Conservation (phyloP, 805 yeast genomes). For the Yueomyces sp. region DNA sequence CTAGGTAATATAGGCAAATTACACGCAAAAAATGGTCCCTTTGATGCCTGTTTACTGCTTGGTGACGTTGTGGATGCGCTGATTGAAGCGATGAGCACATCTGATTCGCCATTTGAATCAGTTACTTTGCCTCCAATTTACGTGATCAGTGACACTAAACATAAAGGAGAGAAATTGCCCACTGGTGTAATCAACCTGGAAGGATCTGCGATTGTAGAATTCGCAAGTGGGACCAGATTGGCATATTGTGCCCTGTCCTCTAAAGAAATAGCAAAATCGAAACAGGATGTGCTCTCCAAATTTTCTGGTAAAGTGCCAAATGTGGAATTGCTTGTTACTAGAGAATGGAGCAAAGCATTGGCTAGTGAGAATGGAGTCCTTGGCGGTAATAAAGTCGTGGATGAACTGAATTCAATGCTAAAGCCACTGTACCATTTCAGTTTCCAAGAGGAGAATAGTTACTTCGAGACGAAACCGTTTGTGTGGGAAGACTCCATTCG, state of each 20-base stretch:
- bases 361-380: slow-evolving; percentile 32
- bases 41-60: slow-evolving; percentile 38
- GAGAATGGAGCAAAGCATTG: slow-evolving; percentile 46
- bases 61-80: slow-evolving; percentile 28
- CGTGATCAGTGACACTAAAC: background rate
- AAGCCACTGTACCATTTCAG: slow-evolving; percentile 61
- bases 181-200: slow-evolving; percentile 19
- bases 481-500: slow-evolving; percentile 34
- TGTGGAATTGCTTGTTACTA: slow-evolving; percentile 44
- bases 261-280: slow-evolving; percentile 2
- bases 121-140: background rate
- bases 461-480: slow-evolving; percentile 45
- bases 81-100: background rate
- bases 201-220: slow-evolving; percentile 26
- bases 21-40: slow-evolving; percentile 51
- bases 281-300: slow-evolving; percentile 18
- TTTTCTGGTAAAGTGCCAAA: slow-evolving; percentile 26
- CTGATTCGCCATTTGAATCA: no score
- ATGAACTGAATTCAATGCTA: slow-evolving; percentile 28
- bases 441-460: slow-evolving; percentile 29
- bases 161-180: background rate
- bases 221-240: slow-evolving; percentile 33
- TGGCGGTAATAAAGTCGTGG: slow-evolving; percentile 37
- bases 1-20: slow-evolving; percentile 37
- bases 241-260: slow-evolving; percentile 26